Conservation (phyloP, 2,329 filamentous ascomycete genomes). For the Pezicula radicicola region DNA sequence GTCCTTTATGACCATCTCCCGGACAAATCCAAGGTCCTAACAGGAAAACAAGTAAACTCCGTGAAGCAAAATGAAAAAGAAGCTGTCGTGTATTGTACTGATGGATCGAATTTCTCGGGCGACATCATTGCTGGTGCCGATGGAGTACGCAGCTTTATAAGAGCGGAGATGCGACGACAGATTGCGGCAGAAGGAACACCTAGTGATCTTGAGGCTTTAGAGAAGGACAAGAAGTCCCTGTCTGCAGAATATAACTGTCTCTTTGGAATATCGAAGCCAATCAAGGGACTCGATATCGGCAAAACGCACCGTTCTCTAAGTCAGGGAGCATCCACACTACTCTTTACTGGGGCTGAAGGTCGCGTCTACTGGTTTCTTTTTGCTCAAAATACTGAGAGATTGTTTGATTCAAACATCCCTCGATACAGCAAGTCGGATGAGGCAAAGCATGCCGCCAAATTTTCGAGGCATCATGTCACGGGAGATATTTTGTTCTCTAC, state of each 20-base stretch:
- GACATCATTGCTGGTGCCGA: constrained; percentile 17
- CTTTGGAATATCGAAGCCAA: constrained; percentile 14
- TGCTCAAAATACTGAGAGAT: not conserved
- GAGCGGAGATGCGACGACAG: constrained; percentile 12
- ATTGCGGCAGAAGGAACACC: not conserved
- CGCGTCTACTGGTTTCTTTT: constrained; percentile 15
- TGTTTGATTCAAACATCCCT: not conserved
- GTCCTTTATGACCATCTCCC: constrained; percentile 5
- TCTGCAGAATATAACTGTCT: constrained; percentile 14
- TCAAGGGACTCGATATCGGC: constrained; percentile 6
- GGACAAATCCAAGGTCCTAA: constrained; percentile 9
- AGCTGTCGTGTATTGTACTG: constrained; percentile 11
- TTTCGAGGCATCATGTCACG: not conserved
- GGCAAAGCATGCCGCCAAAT: not conserved
- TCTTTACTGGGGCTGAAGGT: constrained; percentile 9
- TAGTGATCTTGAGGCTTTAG: constrained; percentile 4
- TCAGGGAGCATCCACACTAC: constrained; percentile 9
- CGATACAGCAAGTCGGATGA: not conserved
- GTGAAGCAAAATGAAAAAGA: constrained; percentile 9
- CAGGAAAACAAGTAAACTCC: constrained; percentile 3
- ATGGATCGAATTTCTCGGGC: constrained; percentile 10
- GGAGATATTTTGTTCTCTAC: not conserved
- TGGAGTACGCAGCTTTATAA: constrained; percentile 15
- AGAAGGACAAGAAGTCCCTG: constrained; percentile 9
- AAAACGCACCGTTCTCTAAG: constrained; percentile 7